Evolutionary conservation across 169 alveolate species (phyloP), one percentile per base, ranked within the genome.

Genomic region (Plasmodium blacklocki): DNA sequence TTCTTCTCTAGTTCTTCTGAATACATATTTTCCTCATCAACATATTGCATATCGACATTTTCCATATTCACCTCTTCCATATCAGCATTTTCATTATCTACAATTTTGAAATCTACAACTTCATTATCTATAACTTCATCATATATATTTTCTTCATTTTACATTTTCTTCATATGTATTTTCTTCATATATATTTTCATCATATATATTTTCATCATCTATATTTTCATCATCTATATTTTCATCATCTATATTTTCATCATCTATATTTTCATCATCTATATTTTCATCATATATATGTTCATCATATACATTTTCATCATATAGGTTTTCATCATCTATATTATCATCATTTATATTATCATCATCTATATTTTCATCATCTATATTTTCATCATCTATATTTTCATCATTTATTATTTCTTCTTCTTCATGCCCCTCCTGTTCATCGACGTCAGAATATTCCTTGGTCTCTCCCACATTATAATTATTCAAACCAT

Each of bases 381-480:
- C 89, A 19, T 76, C 3, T 12, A 15, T 54, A 6, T 76, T 70
- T 12, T 12, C 72, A 29, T 58, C 89, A 6, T 76, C 72, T 45
- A 15, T 0, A n/a, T 14, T 18, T 54, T 60, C 66, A 7, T 21
- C 54, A 19, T 12, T 18, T 58, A 54, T 54, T 15, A 3, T n/a
- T 43, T 47, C 75, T 56, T 12, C 76, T 70, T 76, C 78, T 26
- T 29, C 47, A 1, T 64, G 54, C 19, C 21, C 23, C 8, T 76
- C 68, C 21, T 64, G 18, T 19, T 75, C 74, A 8, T 75, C 74
- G 11, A 11, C 45, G 9, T 76, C 89, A 8, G 60, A 76, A 56
- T 54, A 70, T 60, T 70, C 85, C 63, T 83, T 83, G 56, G 80
- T 83, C 21, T 68, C 85, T 15, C 85, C 21, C 45, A 32, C 45